Percentiles rank a stretch among this genome's conserved stretches.
Evolutionary conservation across 2,329 filamentous ascomycete species (phyloP).

Genomic region (Chaetomiaceae sp.): DNA sequence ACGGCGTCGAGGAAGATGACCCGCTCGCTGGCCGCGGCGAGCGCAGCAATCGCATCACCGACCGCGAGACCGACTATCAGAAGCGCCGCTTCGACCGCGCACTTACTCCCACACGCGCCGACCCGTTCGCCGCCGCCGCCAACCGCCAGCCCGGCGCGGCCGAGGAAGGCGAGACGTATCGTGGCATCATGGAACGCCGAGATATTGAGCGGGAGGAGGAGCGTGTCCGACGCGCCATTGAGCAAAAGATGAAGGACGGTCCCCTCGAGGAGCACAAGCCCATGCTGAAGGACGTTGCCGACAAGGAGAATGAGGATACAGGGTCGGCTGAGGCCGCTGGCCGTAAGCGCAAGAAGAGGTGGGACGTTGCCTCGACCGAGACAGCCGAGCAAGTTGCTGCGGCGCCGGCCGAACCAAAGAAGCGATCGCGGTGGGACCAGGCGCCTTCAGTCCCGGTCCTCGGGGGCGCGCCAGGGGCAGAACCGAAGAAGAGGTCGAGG

Average conservation of each 20-base stretch:
- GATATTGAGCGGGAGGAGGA: conserved; percentile 94
- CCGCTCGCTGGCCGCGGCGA: conserved; percentile 76
- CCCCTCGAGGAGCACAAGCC: conserved; percentile 65
- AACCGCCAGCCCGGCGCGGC: conserved; percentile 64
- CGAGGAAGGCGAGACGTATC: conserved; percentile 75
- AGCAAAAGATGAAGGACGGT: conserved; percentile 62
- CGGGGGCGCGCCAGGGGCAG: conserved; percentile 51
- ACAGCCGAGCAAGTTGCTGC: conserved; percentile 48
- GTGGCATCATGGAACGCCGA: conserved; percentile 83
- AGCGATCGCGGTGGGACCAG: conserved; percentile 85
- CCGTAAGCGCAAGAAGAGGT: conserved; percentile 88
- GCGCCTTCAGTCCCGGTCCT: conserved; percentile 57
- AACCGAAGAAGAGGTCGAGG: conserved; percentile 67
- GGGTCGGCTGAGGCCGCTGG: conserved; percentile 61
- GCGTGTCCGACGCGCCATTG: conserved; percentile 73
- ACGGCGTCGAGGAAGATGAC: conserved; percentile 87
- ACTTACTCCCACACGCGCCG: conserved; percentile 78
- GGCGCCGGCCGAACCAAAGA: conserved; percentile 57
- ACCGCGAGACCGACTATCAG: conserved; percentile 96
- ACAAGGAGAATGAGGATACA: conserved; percentile 70
- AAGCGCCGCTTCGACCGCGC: conserved; percentile 88
- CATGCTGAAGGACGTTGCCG: conserved; percentile 67
- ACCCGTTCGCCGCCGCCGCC: conserved; percentile 78
- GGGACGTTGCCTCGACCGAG: conserved; percentile 71
- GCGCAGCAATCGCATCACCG: conserved; percentile 83